Evolutionary conservation across 805 yeast genomes (phyloP).

Genomic region (Phaffomyces thermotolerans): DNA sequence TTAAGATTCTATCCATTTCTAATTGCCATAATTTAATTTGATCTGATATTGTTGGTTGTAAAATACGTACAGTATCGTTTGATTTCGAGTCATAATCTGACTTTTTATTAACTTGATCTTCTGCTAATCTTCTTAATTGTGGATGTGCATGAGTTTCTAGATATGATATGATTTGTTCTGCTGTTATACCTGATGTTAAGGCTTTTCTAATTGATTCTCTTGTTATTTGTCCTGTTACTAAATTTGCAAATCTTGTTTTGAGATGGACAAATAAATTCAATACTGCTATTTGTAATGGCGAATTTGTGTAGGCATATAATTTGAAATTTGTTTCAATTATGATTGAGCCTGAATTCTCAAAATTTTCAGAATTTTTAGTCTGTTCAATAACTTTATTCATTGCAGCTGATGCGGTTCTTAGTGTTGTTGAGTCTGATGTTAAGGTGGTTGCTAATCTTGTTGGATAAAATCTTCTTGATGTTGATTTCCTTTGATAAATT

Average conservation of each 20-base stretch:
- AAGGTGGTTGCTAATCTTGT: constrained; percentile 84
- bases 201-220: constrained; percentile 89
- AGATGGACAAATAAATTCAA: constrained; percentile 82
- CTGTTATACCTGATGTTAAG: constrained; percentile 79
- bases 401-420: constrained; percentile 67
- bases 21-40: constrained; percentile 95
- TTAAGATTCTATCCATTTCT: constrained; percentile 85
- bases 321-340: constrained; percentile 93
- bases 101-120: constrained; percentile 59
- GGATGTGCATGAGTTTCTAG: constrained; percentile 90
- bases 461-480: constrained; percentile 70
- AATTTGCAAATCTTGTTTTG: constrained; percentile 76
- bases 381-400: constrained; percentile 57
- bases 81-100: constrained; percentile 46
- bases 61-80: constrained; percentile 49
- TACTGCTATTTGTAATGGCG: constrained; percentile 92
- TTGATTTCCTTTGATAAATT: constrained; percentile 59
- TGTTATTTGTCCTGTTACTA: constrained; percentile 90
- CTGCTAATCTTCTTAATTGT: constrained; percentile 73
- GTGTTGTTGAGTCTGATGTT: constrained; percentile 73
- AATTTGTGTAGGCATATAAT: constrained; percentile 85
- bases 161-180: constrained; percentile 89
- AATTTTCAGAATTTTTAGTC: constrained; percentile 19
- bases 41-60: constrained; percentile 96
- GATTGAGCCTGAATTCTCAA: constrained; percentile 52